Conservation (phyloP, 805 yeast genomes). For the Komagataella kurtzmanii region DNA sequence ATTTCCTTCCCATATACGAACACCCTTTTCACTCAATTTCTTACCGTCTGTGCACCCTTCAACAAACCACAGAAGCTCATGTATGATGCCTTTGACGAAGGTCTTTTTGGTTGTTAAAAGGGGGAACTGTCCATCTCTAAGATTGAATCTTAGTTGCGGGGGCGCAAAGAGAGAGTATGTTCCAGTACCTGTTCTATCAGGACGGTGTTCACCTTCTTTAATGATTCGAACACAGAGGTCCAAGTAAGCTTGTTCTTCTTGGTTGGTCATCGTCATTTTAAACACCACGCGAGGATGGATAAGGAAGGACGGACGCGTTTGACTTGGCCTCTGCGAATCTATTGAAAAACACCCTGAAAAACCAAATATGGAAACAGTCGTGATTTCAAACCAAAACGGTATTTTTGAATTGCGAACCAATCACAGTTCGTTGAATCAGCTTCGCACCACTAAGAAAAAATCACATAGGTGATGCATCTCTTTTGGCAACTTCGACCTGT, state of each 20-base stretch:
- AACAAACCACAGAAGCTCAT: slow-evolving; percentile 89
- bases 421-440: slow-evolving; percentile 3
- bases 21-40: slow-evolving; percentile 64
- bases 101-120: slow-evolving; percentile 87
- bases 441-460: neutral
- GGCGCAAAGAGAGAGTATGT: slow-evolving; percentile 88
- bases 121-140: slow-evolving; percentile 67
- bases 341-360: neutral
- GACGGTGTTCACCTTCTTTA: slow-evolving; percentile 76
- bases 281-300: neutral
- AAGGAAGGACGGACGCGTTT: neutral
- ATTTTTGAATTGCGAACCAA: slow-evolving; percentile 1
- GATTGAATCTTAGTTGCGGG: slow-evolving; percentile 78
- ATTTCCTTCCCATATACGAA: slow-evolving; percentile 98
- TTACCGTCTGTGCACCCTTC: slow-evolving; percentile 85
- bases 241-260: slow-evolving; percentile 76
- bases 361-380: neutral
- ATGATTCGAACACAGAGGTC: slow-evolving; percentile 71
- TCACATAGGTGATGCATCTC: neutral
- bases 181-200: slow-evolving; percentile 97
- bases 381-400: neutral
- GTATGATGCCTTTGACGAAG: slow-evolving; percentile 76
- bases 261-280: slow-evolving; percentile 13
- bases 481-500: neutral
- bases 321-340: neutral